Conservation (phyloP, 176 grass and related monocot genomes). For the Cocos nucifera region DNA sequence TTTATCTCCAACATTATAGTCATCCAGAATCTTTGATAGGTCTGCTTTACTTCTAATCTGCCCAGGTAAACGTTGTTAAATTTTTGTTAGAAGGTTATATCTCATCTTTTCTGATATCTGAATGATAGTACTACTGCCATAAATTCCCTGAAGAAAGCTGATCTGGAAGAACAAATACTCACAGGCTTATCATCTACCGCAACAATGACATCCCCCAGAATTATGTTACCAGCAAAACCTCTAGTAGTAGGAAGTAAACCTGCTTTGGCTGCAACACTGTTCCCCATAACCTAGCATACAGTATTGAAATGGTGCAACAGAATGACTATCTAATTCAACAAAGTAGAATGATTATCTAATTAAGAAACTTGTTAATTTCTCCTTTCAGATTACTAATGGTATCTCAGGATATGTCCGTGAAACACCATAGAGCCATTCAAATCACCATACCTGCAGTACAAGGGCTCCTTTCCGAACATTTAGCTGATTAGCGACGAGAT, state of each 20-base stretch:
- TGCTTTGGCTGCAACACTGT: constrained; percentile 59
- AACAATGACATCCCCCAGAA: constrained; percentile 70
- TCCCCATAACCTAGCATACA: constrained; percentile 39
- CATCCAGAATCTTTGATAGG: constrained; percentile 68
- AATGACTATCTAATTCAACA: no score
- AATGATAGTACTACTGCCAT: not conserved
- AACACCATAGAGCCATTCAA: not conserved
- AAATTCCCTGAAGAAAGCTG: not conserved
- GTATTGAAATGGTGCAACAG: not conserved
- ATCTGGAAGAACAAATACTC: constrained; percentile 24
- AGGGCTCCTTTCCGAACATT: constrained; percentile 83
- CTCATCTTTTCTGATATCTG: no score
- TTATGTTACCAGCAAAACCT: constrained; percentile 79
- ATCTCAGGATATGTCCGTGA: not conserved
- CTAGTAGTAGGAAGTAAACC: constrained; percentile 55
- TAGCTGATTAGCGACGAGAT: constrained; percentile 82
- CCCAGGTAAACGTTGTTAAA: not conserved
- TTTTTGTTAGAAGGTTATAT: not conserved
- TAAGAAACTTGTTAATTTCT: no score
- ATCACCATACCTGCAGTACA: constrained; percentile 51
- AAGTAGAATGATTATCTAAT: no score
- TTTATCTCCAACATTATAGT: constrained; percentile 57
- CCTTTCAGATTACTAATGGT: not conserved
- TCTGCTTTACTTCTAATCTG: constrained; percentile 80
- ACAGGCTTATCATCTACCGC: constrained; percentile 75